Base-by-base conservation (phyloP, 2,329 filamentous ascomycete species). In the Clonostachys chloroleuca region DNA sequence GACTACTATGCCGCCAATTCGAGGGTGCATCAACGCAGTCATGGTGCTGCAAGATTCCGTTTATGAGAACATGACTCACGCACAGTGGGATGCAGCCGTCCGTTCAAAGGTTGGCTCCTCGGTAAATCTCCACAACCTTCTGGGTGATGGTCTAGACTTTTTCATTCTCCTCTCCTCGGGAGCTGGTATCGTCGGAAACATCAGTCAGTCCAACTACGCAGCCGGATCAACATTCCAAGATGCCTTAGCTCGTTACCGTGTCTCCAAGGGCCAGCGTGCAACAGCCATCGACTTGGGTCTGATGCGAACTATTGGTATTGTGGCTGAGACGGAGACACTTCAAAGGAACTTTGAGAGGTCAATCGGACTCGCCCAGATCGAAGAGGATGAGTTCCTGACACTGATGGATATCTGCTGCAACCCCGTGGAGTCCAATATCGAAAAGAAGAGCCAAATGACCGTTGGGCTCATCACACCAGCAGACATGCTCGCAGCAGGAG, bases 191-290 rank as follows among this genome's bases (percentile, higher is more conserved):
- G 46, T 54, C 14, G 61, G 61, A 2, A 57, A 58, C 48, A 35
- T 43, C 18, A 45, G 42, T n/a, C 72, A 77, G 53, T 51, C 60
- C 5, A 72, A 69, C 50, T 77, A 77, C 50, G 54, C 59, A 2
- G 67, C 69, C 0, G 69, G 65, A 1, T 71, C 72, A 46, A 51
- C 51, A 8, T 76, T 62, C 53, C 60, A 63, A 12, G 52, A 54
- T 17, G 51, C 51, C 12, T 45, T 54, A 4, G 51, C 49, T 1
- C 50, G 42, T 12, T 49, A 49, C 24, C 44, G 52, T 5, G 12
- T n/a, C 9, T 13, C 14, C 20, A 13, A 20, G 14, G 42, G 42
- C 12, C 5, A 37, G 39, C 2, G 36, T 2, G 52, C 43, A 0
- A 34, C 49, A 0, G 46, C 49, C 1, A 41, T 60, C 9, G 53